phyloP scores from a whole-genome alignment of 345 rosid genomes.

The Arabidopsis suecica region DNA sequence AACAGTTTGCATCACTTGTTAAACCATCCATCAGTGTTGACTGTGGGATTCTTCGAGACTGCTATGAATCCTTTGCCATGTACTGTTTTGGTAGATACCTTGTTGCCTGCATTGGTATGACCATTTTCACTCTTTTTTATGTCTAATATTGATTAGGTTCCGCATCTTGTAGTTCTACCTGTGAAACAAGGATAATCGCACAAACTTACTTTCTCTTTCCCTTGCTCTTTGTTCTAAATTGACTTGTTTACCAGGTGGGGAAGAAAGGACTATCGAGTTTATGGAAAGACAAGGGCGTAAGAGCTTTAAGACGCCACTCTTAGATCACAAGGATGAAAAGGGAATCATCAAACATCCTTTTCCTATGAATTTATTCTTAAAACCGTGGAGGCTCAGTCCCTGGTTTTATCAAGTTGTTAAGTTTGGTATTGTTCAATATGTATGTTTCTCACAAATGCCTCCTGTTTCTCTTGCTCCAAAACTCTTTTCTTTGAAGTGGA shows the following conservation, averaged over 20 bases:
- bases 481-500: constrained; percentile 20
- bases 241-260: constrained; percentile 68
- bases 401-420: constrained; percentile 97
- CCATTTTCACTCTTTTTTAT: constrained; percentile 23
- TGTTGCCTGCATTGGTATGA: constrained; percentile 94
- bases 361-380: constrained; percentile 78
- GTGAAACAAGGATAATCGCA: neutral
- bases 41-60: constrained; percentile 87
- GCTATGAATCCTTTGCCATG: constrained; percentile 99
- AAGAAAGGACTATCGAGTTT: constrained; percentile 83
- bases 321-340: constrained; percentile 62
- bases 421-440: constrained; percentile 98
- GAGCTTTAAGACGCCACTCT: constrained; percentile 62
- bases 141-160: constrained; percentile 11
- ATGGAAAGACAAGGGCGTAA: constrained; percentile 90
- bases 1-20: constrained; percentile 88
- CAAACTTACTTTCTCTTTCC: neutral
- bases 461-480: constrained; percentile 18
- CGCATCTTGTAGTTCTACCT: constrained; percentile 18
- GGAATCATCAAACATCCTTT: constrained; percentile 84
- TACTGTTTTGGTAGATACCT: constrained; percentile 99
- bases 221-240: neutral
- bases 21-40: constrained; percentile 91
- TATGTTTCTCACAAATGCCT: constrained; percentile 55
- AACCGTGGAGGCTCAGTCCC: constrained; percentile 93